phyloP scores from a whole-genome alignment of 352 stramenopile genomes.

The Globisporangium lucens region DNA sequence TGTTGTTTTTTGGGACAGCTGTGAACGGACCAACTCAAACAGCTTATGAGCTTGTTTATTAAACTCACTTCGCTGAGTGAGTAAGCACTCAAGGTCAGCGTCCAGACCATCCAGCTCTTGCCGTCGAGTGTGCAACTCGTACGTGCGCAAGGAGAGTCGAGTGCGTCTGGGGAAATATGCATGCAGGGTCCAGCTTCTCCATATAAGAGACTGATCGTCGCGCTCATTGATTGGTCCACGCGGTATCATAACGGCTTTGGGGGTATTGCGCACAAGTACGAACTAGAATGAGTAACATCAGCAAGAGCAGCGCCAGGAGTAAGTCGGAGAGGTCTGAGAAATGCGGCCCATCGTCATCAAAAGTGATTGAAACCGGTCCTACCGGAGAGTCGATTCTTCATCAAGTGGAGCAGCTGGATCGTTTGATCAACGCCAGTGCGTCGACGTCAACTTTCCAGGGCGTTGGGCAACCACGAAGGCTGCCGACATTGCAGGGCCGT shows the following conservation, averaged over 20 bases:
- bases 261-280: neutral
- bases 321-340: neutral
- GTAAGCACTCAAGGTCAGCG: neutral
- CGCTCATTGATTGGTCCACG: neutral
- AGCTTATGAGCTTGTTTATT: neutral
- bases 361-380: constrained; percentile 3
- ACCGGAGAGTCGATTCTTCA: constrained; percentile 9
- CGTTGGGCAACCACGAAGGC: neutral
- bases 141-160: neutral
- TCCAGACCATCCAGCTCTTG: neutral
- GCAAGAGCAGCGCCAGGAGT: constrained; percentile 2
- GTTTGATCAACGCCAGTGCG: constrained; percentile 8
- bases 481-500: constrained; percentile 2
- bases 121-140: neutral
- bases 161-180: neutral
- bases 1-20: neutral
- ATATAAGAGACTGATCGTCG: neutral
- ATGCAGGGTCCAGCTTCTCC: neutral
- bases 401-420: constrained; percentile 16
- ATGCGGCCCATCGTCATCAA: neutral
- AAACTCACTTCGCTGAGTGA: neutral
- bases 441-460: neutral
- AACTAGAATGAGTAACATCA: neutral
- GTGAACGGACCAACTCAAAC: neutral
- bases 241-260: neutral